Base-by-base conservation (phyloP, 176 grass and related monocot genomes). In the Aegilops bicornis region DNA sequence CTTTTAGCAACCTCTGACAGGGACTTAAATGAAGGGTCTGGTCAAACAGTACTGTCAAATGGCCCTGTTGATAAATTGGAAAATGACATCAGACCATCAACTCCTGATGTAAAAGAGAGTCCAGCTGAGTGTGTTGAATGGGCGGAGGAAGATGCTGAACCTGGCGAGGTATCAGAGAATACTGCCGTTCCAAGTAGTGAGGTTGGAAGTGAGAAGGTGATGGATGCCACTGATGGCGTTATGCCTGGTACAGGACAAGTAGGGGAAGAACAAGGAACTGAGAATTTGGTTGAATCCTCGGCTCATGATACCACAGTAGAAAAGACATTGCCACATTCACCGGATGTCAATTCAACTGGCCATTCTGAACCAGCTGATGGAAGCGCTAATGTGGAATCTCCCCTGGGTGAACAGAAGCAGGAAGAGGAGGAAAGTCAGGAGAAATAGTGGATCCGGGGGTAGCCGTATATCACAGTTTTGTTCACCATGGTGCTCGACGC, bases 51-150 rank as follows among this genome's bases (percentile, higher is more conserved):
- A 66, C 54, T 88, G 31, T 60, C 62, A 77, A 88, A 80, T 35
- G 77, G 19, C 10, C 78, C 37, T 3, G 20, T 82, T 42, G 77
- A 88, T 72, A 82, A 77, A 10, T 14, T 69, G 29, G 86, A 88
- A 71, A 82, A 81, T 39, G 77, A 77, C 54, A 91, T 91, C 77
- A 88, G 89, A 82, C 86, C 82, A 37, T 69, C 77, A 56, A 91
- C 81, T 33, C 85, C 86, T 54, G 89, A 91, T 85, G 86, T 91
- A 40, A 81, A 85, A 63, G 89, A 91, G 36, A 77, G 77, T 64
- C 69, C 43, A 45, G 77, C 86, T 25, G 86, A 91, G 71, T 82
- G 40, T 85, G 69, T 91, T 2, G 86, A 91, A 70, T 91, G 82
- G 86, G 82, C 63, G 50, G 86, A 84, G 76, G 85, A 88, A 54